phyloP scores from a whole-genome alignment of 1,284 basidiomycete genomes.

The Amylostereum chailletii region DNA sequence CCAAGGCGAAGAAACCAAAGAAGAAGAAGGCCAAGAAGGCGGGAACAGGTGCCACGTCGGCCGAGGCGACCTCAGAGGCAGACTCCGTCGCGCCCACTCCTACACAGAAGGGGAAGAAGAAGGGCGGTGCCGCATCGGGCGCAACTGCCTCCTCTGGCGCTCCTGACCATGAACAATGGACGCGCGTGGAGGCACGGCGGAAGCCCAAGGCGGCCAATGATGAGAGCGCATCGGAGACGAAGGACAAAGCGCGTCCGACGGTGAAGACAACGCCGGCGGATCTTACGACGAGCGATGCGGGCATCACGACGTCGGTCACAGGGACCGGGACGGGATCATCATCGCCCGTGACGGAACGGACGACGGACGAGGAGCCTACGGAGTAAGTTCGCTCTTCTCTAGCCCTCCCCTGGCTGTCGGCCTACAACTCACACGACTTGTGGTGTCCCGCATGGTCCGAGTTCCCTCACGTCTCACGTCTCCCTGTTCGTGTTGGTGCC shows the following conservation, averaged over 20 bases:
- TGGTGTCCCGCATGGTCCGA: background rate
- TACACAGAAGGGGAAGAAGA: background rate
- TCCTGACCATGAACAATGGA: slow-evolving; percentile 47
- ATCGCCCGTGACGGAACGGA: slow-evolving; percentile 38
- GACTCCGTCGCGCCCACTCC: slow-evolving; percentile 3
- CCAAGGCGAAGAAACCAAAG: slow-evolving; percentile 29
- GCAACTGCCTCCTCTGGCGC: slow-evolving; percentile 14
- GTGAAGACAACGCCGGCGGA: slow-evolving; percentile 18
- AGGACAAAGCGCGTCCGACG: slow-evolving; percentile 3
- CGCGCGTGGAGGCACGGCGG: slow-evolving; percentile 32
- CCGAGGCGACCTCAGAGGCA: slow-evolving; percentile 1
- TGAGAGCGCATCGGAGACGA: slow-evolving; percentile 7
- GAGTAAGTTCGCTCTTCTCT: background rate
- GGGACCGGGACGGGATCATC: slow-evolving; percentile 32
- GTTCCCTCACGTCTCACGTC: background rate
- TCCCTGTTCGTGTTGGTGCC: background rate
- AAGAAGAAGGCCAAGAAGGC: slow-evolving; percentile 38
- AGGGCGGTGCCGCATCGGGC: slow-evolving; percentile 13
- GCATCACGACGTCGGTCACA: slow-evolving; percentile 40
- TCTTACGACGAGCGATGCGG: slow-evolving; percentile 41
- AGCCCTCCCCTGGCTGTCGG: slow-evolving; percentile 28
- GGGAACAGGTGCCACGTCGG: slow-evolving; percentile 15
- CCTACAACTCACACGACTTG: slow-evolving; percentile 51
- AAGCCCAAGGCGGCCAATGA: background rate
- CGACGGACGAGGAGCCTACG: slow-evolving; percentile 26